These are phyloP conservation scores for Ophiostoma ips DNA, from an alignment of 2,329 filamentous ascomycete species.

Conservation along the genomic window DNA sequence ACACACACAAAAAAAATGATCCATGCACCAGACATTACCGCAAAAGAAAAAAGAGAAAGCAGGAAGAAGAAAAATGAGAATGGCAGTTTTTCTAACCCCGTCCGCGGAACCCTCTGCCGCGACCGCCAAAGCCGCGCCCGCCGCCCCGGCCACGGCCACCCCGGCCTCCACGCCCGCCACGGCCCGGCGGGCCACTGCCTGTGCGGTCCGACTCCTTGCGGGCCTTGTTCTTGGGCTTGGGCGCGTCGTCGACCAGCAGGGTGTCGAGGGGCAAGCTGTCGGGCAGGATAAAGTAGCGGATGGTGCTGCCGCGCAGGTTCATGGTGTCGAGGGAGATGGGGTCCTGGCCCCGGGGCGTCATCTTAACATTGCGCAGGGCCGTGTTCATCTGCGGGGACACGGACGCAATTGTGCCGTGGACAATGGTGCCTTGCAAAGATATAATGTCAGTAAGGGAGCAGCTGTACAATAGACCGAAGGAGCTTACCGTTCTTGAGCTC, in stretches of 20 bases:
- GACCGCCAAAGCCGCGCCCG: slow-evolving; percentile 11
- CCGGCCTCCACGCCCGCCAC: slow-evolving; percentile 23
- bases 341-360: slow-evolving; percentile 81
- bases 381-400: slow-evolving; percentile 99
- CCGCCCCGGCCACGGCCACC: slow-evolving; percentile 16
- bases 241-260: slow-evolving; percentile 86
- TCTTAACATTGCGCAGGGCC: slow-evolving; percentile 86
- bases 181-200: slow-evolving; percentile 35
- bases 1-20: background rate
- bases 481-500: slow-evolving; percentile 88
- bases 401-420: slow-evolving; percentile 92
- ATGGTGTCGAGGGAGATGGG: slow-evolving; percentile 84
- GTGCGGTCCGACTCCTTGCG: slow-evolving; percentile 70
- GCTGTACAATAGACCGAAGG: background rate
- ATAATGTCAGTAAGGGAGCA: background rate
- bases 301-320: slow-evolving; percentile 90
- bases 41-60: background rate
- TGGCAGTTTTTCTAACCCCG: slow-evolving; percentile 4
- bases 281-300: slow-evolving; percentile 92
- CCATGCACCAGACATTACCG: slow-evolving; percentile 1
- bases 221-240: slow-evolving; percentile 99
- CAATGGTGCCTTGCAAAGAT: slow-evolving; percentile 66
- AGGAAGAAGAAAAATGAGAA: too few species aligned
- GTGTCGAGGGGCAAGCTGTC: slow-evolving; percentile 93
- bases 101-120: slow-evolving; percentile 11